These are phyloP conservation scores for Schizochytrium sp. DNA, from an alignment of 108 stramenopile genomes.

Conservation along the genomic window DNA sequence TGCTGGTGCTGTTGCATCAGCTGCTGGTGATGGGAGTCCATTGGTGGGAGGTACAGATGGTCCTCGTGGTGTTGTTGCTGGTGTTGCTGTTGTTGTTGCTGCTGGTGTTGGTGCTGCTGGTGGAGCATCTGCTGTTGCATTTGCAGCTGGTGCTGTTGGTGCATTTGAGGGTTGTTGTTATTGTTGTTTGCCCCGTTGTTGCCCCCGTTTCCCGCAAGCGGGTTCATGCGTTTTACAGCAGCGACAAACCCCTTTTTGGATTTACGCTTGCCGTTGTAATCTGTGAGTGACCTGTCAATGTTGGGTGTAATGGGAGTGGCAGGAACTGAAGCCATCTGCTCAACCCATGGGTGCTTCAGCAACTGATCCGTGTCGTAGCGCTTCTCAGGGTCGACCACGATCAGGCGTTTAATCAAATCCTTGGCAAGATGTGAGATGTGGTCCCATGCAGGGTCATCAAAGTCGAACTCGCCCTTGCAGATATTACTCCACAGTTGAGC, in stretches of 20 bases:
- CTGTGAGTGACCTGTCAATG: conserved; percentile 47
- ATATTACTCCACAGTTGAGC: conserved; percentile 62
- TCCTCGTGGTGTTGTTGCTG: conserved; percentile 13
- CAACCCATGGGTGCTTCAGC: conserved; percentile 82
- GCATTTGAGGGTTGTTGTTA: background rate
- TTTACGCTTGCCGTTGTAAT: conserved; percentile 59
- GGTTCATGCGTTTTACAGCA: conserved; percentile 42
- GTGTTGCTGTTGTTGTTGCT: conserved; percentile 57
- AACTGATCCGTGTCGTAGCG: conserved; percentile 81
- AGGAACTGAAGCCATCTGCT: conserved; percentile 18
- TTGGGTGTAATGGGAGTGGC: conserved; percentile 58
- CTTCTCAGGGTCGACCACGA: conserved; percentile 79
- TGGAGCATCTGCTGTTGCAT: conserved; percentile 20
- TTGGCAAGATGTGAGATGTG: conserved; percentile 63
- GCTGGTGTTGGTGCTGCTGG: conserved; percentile 37
- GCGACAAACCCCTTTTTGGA: conserved; percentile 6
- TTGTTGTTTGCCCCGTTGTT: background rate
- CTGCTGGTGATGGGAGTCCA: conserved; percentile 27
- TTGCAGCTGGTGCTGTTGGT: conserved; percentile 19
- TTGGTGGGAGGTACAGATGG: background rate
- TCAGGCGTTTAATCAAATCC: conserved; percentile 78
- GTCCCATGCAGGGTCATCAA: conserved; percentile 62
- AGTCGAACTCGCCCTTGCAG: conserved; percentile 62
- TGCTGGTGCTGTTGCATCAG: conserved; percentile 35
- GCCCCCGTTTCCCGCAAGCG: conserved; percentile 29